Evolutionary conservation across 192 early-diverging fungal species (phyloP).

Genomic region (Geranomyces variabilis): DNA sequence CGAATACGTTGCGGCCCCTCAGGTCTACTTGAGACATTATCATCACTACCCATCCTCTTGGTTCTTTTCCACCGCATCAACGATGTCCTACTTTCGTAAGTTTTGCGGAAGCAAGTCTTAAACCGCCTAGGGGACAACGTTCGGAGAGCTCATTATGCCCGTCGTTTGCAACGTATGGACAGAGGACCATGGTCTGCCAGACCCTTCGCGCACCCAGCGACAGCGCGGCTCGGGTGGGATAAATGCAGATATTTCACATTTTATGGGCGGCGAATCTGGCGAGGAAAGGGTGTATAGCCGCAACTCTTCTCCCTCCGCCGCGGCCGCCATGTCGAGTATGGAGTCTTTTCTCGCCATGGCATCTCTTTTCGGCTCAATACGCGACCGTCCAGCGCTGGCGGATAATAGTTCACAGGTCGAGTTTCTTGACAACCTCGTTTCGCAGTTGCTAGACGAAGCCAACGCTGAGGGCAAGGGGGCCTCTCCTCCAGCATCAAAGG

Average conservation of each 20-base stretch:
- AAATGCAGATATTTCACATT: constrained; percentile 35
- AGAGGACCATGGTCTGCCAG: constrained; percentile 33
- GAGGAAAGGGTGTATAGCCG: too few relatives aligned
- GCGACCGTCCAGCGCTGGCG: constrained; percentile 39
- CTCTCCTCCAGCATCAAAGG: constrained; percentile 40
- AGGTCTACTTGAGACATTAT: too few relatives aligned
- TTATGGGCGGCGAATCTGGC: constrained; percentile 29
- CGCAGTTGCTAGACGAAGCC: constrained; percentile 58
- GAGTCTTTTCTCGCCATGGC: constrained; percentile 28
- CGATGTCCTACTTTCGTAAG: constrained; percentile 35
- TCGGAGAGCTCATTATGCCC: background rate
- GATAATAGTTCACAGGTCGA: constrained; percentile 46
- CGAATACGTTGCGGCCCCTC: too few relatives aligned
- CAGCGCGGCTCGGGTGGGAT: background rate
- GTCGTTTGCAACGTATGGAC: background rate
- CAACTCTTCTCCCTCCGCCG: too few relatives aligned
- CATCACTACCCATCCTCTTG: too few relatives aligned
- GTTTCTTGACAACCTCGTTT: constrained; percentile 60
- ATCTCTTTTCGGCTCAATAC: constrained; percentile 50
- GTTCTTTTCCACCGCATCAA: background rate
- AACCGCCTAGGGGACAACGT: too few relatives aligned
- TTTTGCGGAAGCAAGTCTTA: too few relatives aligned
- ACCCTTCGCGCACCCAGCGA: constrained; percentile 4
- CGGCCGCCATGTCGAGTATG: background rate
- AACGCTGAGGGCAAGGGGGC: constrained; percentile 45